Conservation (phyloP, 768 basidiomycete genomes). For the Cystofilobasidium ferigula region DNA sequence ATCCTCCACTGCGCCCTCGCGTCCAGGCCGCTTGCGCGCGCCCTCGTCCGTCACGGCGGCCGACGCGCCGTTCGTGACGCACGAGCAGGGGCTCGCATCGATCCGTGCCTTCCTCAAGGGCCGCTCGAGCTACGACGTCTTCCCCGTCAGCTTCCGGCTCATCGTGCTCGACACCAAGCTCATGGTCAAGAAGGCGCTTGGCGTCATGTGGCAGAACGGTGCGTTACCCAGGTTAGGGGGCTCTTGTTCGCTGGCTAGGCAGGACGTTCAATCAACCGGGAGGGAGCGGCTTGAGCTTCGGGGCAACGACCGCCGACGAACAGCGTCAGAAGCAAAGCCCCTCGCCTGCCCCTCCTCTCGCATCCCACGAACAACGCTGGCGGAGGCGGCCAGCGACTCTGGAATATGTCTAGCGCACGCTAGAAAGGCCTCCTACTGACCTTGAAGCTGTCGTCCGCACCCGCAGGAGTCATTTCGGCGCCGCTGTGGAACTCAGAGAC, state of each 20-base stretch:
- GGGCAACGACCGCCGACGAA: no score
- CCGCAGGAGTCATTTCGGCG: conserved; percentile 84
- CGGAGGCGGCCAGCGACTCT: no score
- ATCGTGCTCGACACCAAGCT: conserved; percentile 94
- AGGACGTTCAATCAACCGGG: no score
- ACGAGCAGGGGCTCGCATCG: conserved; percentile 39
- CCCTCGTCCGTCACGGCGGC: background rate
- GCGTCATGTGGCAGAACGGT: conserved; percentile 58
- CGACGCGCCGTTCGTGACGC: conserved; percentile 27
- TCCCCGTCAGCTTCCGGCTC: conserved; percentile 89
- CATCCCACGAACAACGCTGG: no score
- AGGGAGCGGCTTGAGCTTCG: no score
- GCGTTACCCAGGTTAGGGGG: background rate
- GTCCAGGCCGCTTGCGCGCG: conserved; percentile 1
- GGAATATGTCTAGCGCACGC: no score
- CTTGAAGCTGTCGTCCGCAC: conserved; percentile 8
- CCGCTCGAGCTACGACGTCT: conserved; percentile 85
- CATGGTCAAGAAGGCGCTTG: conserved; percentile 84
- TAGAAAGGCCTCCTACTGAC: no score
- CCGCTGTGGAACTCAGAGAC: conserved; percentile 95
- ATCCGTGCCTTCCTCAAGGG: conserved; percentile 75
- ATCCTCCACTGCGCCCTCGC: background rate
- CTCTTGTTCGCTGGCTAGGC: background rate
- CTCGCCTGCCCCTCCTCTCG: no score
- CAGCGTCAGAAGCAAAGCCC: no score